A percentile compares a stretch with the other conserved stretches of the same genome.
phyloP scores from a whole-genome alignment of 1,284 basidiomycete genomes.

The Cryptococcus sp. region DNA sequence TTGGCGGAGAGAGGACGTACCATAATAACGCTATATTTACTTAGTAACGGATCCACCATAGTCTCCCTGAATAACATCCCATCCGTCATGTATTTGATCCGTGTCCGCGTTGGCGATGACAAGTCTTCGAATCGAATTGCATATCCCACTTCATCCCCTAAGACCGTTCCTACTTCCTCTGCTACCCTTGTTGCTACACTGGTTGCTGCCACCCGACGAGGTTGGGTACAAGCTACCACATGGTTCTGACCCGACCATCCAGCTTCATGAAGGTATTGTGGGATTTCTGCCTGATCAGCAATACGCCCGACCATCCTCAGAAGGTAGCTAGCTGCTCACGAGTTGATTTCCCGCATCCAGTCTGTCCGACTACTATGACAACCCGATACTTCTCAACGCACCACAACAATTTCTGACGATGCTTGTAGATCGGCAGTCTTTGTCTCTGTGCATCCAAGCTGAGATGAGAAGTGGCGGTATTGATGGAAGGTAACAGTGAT shows the following conservation, averaged over 20 bases:
- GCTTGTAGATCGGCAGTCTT: conserved; percentile 80
- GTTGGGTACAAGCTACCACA: conserved; percentile 87
- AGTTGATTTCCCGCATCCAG: conserved; percentile 96
- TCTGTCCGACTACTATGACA: conserved; percentile 84
- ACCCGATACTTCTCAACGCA: conserved; percentile 78
- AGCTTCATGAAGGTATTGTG: conserved; percentile 86
- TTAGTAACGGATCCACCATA: conserved; percentile 79
- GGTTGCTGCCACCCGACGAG: conserved; percentile 89
- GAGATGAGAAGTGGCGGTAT: conserved; percentile 41
- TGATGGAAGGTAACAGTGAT: conserved; percentile 60
- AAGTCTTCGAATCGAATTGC: conserved; percentile 97
- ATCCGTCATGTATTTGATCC: conserved; percentile 97
- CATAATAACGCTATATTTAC: conserved; percentile 91
- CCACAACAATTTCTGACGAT: conserved; percentile 77
- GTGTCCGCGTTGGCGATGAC: conserved; percentile 69
- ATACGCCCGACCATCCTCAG: background rate
- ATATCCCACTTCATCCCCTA: conserved; percentile 97
- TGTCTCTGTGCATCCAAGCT: conserved; percentile 71
- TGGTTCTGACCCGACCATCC: conserved; percentile 78
- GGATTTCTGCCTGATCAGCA: conserved; percentile 62
- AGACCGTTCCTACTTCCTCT: conserved; percentile 73
- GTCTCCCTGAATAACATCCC: conserved; percentile 96
- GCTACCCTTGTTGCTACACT: conserved; percentile 89
- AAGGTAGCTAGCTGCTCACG: conserved; percentile 56
- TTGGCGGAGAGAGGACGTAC: conserved; percentile 54